Conservation (phyloP, 2,329 filamentous ascomycete species). For the Rachicladosporium sp. region DNA sequence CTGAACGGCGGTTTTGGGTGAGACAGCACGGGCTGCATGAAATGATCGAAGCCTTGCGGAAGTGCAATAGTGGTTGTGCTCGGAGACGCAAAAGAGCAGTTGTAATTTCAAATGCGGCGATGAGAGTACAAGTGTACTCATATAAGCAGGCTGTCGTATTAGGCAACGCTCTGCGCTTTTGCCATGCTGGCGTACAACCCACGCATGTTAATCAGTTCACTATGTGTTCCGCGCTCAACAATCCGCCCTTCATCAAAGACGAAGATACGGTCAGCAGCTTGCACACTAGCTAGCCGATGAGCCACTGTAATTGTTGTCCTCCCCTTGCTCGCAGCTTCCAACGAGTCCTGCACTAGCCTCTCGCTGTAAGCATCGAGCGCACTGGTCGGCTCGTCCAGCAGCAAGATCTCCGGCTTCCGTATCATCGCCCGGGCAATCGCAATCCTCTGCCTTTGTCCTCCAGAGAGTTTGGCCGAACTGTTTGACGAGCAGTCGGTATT, state of each 20-base stretch:
- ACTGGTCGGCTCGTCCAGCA: constrained; percentile 32
- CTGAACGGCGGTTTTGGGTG: no score
- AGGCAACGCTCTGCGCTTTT: constrained; percentile 22
- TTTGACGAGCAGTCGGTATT: constrained; percentile 39
- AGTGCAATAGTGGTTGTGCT: no score
- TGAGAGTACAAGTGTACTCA: no score
- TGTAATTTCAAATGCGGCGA: no score
- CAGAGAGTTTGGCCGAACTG: constrained; percentile 27
- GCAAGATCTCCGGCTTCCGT: constrained; percentile 28
- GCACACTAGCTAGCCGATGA: constrained; percentile 31
- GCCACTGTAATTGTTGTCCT: constrained; percentile 34
- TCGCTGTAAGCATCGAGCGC: constrained; percentile 32
- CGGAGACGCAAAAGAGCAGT: no score
- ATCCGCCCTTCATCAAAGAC: constrained; percentile 37
- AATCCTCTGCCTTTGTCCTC: constrained; percentile 31
- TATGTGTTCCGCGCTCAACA: constrained; percentile 37
- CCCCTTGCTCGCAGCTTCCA: constrained; percentile 23
- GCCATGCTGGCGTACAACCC: constrained; percentile 30
- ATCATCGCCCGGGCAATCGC: constrained; percentile 32
- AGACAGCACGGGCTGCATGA: no score
- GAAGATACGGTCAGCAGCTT: constrained; percentile 32
- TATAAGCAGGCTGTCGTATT: constrained; percentile 1
- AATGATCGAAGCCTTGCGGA: no score
- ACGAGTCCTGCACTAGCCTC: constrained; percentile 26
- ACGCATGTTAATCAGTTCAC: constrained; percentile 33